phyloP scores from a whole-genome alignment of 345 rosid species.

The Rhodamnia argentea region DNA sequence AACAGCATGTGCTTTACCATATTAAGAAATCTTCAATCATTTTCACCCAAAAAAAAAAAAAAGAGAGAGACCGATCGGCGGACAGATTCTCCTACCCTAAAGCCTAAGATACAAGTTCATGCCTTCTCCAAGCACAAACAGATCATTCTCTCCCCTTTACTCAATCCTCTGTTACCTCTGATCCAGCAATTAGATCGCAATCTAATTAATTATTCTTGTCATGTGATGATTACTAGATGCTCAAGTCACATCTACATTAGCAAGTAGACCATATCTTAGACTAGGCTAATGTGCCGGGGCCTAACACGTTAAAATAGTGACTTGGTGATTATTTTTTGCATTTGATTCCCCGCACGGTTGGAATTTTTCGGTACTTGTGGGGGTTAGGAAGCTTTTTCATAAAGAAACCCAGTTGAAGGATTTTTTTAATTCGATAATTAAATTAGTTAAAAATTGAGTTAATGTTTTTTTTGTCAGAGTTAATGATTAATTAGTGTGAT shows the following conservation, averaged over 20 bases:
- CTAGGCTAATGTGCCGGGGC: background rate
- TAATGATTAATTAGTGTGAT: background rate
- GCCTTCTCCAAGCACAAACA: background rate
- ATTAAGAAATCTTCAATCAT: background rate
- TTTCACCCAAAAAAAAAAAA: no score
- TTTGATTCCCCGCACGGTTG: background rate
- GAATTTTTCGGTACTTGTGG: background rate
- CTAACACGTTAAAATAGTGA: background rate
- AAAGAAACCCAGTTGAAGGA: no score
- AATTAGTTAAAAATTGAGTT: no score
- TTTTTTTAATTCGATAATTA: no score
- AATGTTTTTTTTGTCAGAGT: background rate
- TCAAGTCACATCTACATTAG: background rate
- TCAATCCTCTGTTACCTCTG: background rate
- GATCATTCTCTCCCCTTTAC: background rate
- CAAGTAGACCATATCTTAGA: background rate
- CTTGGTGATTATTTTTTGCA: background rate
- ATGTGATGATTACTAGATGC: background rate
- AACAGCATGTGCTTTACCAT: background rate
- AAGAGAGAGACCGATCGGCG: background rate
- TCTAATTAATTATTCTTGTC: background rate
- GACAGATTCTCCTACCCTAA: background rate
- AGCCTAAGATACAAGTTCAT: background rate
- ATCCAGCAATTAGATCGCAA: background rate
- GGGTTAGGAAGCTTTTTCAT: background rate